Evolutionary conservation across 2,329 filamentous ascomycete genomes (phyloP).

Genomic region (Aspergillus terreus): DNA sequence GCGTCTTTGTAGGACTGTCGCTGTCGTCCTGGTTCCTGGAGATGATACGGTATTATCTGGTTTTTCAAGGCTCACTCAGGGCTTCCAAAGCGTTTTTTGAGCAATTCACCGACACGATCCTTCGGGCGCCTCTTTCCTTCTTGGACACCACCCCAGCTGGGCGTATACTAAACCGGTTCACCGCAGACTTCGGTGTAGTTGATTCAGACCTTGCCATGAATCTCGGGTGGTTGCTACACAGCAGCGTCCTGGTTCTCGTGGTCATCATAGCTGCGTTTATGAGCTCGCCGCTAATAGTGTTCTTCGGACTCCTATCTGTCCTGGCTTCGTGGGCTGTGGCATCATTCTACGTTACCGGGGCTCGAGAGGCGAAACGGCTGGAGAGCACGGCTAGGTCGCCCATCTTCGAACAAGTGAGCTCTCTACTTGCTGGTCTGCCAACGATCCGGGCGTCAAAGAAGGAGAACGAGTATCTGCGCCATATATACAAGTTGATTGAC

Average conservation of each 20-base stretch:
- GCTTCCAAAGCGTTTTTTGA: slow-evolving; percentile 68
- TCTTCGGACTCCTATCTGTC: slow-evolving; percentile 4
- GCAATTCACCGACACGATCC: slow-evolving; percentile 61
- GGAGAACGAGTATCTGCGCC: slow-evolving; percentile 59
- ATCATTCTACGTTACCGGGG: slow-evolving; percentile 62
- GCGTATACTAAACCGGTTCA: slow-evolving; percentile 72
- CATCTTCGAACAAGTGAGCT: slow-evolving; percentile 73
- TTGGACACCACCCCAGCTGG: slow-evolving; percentile 74
- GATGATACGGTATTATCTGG: slow-evolving; percentile 56
- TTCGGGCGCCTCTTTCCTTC: slow-evolving; percentile 70
- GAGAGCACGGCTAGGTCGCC: slow-evolving; percentile 73
- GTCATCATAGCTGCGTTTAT: slow-evolving; percentile 49
- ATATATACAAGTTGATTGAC: slow-evolving; percentile 54
- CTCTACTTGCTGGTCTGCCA: slow-evolving; percentile 64
- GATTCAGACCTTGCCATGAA: slow-evolving; percentile 64
- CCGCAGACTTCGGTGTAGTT: slow-evolving; percentile 69
- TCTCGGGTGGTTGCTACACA: slow-evolving; percentile 57
- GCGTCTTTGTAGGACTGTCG: slow-evolving; percentile 4
- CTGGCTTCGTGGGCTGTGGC: slow-evolving; percentile 18
- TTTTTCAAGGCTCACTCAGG: slow-evolving; percentile 62
- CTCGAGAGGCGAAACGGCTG: slow-evolving; percentile 69
- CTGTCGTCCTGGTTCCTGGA: slow-evolving; percentile 1
- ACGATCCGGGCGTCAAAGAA: slow-evolving; percentile 73
- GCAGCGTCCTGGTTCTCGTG: slow-evolving; percentile 59
- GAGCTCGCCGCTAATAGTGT: slow-evolving; percentile 2